Conservation (phyloP, 176 grass and related monocot genomes). For the Echinochloa phyllopogon region DNA sequence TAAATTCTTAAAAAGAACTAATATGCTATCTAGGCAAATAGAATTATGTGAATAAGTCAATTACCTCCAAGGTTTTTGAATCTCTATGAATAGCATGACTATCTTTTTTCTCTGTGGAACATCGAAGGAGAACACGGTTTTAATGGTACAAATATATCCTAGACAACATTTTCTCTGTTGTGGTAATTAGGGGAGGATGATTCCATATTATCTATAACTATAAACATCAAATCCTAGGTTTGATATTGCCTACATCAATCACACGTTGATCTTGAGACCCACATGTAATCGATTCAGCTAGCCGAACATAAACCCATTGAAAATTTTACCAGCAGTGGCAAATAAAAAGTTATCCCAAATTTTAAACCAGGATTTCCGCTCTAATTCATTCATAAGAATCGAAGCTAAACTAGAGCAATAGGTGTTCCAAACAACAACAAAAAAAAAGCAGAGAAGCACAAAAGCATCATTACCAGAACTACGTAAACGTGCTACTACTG, state of each 20-base stretch:
- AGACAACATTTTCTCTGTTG: not conserved
- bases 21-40: no score
- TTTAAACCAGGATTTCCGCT: not conserved
- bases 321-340: no score
- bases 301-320: no score
- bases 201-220: not conserved
- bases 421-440: not conserved
- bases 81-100: not conserved
- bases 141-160: not conserved
- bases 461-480: not conserved
- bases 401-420: no score
- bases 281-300: not conserved
- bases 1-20: no score
- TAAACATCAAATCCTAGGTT: not conserved
- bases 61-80: no score
- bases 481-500: not conserved
- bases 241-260: not conserved
- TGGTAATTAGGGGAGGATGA: not conserved
- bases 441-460: not conserved
- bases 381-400: no score
- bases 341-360: not conserved
- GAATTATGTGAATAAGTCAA: no score
- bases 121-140: not conserved
- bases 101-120: not conserved
- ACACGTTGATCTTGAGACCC: not conserved